Evolutionary conservation across 2,329 filamentous ascomycete genomes (phyloP).

Genomic region (Paecilomyces variotii): DNA sequence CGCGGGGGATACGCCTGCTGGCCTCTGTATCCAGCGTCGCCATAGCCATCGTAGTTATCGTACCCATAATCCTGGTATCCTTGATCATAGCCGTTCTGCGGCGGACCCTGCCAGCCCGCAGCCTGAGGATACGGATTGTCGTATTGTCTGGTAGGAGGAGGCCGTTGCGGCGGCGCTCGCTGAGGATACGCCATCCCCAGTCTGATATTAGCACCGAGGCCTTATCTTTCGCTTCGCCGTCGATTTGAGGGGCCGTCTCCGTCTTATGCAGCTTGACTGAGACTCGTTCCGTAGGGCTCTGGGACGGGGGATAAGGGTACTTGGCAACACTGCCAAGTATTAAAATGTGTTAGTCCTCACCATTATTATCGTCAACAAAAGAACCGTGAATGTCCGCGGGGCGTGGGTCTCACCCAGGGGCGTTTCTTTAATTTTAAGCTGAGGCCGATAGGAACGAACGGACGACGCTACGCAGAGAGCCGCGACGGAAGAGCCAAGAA

Average conservation of each 20-base stretch:
- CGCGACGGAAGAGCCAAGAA: neutral
- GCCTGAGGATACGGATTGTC: conserved; percentile 14
- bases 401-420: neutral
- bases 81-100: conserved; percentile 19
- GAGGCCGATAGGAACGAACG: neutral
- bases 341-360: neutral
- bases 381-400: neutral
- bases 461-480: neutral
- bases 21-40: conserved; percentile 18
- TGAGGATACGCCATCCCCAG: conserved; percentile 34
- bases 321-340: neutral
- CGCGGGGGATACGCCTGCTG: conserved; percentile 18
- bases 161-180: conserved; percentile 20
- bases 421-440: neutral
- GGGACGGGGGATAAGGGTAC: neutral
- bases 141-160: conserved; percentile 26
- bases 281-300: neutral
- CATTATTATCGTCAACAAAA: neutral
- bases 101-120: conserved; percentile 15
- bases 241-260: neutral
- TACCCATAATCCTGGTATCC: conserved; percentile 19
- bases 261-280: neutral
- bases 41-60: conserved; percentile 19
- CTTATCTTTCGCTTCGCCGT: neutral
- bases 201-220: neutral